Conservation (phyloP, 345 rosid genomes). For the Hypericum androsaemum region DNA sequence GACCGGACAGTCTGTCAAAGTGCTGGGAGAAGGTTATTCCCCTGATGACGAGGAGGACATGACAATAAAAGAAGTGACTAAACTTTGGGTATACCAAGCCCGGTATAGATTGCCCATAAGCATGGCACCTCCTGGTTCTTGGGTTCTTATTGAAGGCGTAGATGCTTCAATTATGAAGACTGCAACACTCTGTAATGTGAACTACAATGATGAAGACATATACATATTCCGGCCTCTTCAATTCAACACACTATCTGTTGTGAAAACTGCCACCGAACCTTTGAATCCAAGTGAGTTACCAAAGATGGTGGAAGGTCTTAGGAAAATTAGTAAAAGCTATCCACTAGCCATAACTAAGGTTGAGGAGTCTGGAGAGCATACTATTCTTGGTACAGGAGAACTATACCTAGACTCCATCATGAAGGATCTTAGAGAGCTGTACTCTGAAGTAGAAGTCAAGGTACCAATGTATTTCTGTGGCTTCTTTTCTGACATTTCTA, state of each 20-base stretch:
- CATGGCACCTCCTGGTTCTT: slow-evolving; percentile 95
- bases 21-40: slow-evolving; percentile 93
- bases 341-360: slow-evolving; percentile 96
- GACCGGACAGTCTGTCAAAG: slow-evolving; percentile 87
- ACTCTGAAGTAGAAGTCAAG: slow-evolving; percentile 99
- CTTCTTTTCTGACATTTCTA: slow-evolving; percentile 1
- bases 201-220: slow-evolving; percentile 59
- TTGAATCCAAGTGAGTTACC: slow-evolving; percentile 96
- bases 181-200: slow-evolving; percentile 70
- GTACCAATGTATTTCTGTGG: slow-evolving; percentile 22
- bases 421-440: slow-evolving; percentile 98
- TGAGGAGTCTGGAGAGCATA: slow-evolving; percentile 97
- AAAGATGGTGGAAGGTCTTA: slow-evolving; percentile 98
- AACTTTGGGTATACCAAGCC: slow-evolving; percentile 91
- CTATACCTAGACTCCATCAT: slow-evolving; percentile 89
- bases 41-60: slow-evolving; percentile 97
- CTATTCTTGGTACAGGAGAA: slow-evolving; percentile 94
- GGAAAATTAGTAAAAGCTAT: slow-evolving; percentile 97
- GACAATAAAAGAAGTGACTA: slow-evolving; percentile 89
- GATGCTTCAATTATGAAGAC: slow-evolving; percentile 97
- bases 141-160: slow-evolving; percentile 96
- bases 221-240: slow-evolving; percentile 81
- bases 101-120: slow-evolving; percentile 84
- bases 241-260: slow-evolving; percentile 92
- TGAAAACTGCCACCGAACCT: slow-evolving; percentile 98